Conservation (phyloP, 768 basidiomycete species). For the Termitomyces sp. region DNA sequence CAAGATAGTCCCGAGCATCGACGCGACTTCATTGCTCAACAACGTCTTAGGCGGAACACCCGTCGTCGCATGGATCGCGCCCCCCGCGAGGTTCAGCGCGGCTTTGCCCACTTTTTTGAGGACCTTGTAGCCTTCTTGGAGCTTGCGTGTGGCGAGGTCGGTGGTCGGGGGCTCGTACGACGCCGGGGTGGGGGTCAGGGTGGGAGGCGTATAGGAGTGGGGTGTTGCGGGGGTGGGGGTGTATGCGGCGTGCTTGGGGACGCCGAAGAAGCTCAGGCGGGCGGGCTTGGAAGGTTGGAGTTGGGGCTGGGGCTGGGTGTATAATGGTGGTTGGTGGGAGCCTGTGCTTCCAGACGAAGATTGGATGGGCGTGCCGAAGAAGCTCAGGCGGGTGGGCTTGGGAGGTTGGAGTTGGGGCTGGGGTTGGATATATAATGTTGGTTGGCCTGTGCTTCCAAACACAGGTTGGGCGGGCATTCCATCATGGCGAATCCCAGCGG, state of each 20-base stretch:
- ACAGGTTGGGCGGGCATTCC: no score
- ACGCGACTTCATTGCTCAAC: background rate
- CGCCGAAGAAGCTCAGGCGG: constrained; percentile 4
- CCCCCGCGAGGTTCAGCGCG: constrained; percentile 12
- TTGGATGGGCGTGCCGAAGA: background rate
- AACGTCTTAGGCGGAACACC: background rate
- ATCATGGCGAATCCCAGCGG: no score
- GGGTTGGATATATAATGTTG: background rate
- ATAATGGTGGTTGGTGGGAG: background rate
- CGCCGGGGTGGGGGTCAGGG: background rate
- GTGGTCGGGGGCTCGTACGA: constrained; percentile 6
- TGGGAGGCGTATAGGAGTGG: background rate
- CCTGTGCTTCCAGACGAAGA: background rate
- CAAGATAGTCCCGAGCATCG: constrained; percentile 9
- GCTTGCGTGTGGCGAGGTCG: constrained; percentile 12
- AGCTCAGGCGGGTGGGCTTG: background rate
- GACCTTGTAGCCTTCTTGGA: constrained; percentile 6
- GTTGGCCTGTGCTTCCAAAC: background rate
- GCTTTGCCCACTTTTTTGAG: constrained; percentile 6
- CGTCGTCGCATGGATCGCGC: constrained; percentile 3
- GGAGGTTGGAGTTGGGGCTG: background rate
- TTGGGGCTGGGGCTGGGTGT: background rate
- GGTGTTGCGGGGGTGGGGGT: background rate
- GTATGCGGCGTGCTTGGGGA: background rate
- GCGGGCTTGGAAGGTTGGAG: background rate